Evolutionary conservation across 208 protist species (phyloP).

Genomic region (Tetramitus jugosus): DNA sequence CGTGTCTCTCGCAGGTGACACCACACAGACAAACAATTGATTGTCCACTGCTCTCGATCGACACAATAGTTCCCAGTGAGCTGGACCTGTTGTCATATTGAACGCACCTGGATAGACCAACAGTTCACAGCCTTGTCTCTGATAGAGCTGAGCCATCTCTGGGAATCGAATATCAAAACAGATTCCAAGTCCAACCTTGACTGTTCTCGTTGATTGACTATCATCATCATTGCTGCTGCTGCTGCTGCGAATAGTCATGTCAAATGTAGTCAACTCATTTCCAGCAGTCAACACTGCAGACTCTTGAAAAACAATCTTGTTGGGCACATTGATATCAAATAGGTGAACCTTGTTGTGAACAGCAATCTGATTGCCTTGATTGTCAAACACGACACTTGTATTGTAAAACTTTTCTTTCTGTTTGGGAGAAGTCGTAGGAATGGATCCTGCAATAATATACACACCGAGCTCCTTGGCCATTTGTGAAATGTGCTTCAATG

Average conservation of each 20-base stretch:
- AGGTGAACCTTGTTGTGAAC: conserved; percentile 87
- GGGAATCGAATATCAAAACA: conserved; percentile 98
- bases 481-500: conserved; percentile 58
- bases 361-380: conserved; percentile 69
- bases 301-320: conserved; percentile 85
- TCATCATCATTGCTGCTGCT: conserved; percentile 2
- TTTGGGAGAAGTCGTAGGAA: conserved; percentile 53
- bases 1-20: conserved; percentile 82
- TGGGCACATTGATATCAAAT: conserved; percentile 89
- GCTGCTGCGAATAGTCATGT: conserved; percentile 35
- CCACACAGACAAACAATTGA: conserved; percentile 83
- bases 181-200: conserved; percentile 88
- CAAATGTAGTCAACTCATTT: conserved; percentile 47
- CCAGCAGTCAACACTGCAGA: conserved; percentile 82
- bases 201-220: conserved; percentile 44
- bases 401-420: conserved; percentile 68
- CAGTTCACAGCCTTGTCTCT: conserved; percentile 57
- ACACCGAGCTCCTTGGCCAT: conserved; percentile 59
- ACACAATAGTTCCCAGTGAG: conserved; percentile 90
- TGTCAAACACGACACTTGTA: conserved; percentile 74
- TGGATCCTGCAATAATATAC: conserved; percentile 78
- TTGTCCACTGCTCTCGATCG: conserved; percentile 80
- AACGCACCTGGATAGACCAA: conserved; percentile 92
- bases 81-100: conserved; percentile 96
- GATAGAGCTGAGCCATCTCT: conserved; percentile 67